phyloP scores from a whole-genome alignment of 2,329 filamentous ascomycete genomes.

The Orbilia blumenaviensis region DNA sequence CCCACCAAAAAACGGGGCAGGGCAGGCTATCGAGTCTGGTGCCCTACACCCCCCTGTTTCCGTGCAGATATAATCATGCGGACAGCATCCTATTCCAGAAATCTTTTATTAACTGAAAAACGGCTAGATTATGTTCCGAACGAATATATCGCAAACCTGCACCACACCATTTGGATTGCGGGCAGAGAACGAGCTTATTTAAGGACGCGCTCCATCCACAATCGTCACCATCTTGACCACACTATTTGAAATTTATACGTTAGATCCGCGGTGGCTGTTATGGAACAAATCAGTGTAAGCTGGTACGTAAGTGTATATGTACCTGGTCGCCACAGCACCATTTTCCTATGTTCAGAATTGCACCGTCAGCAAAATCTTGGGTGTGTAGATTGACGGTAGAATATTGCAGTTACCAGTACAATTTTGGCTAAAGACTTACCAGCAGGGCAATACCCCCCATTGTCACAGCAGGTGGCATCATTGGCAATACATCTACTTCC shows the following conservation, averaged over 20 bases:
- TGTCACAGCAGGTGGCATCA: slow-evolving; percentile 7
- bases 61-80: not conserved
- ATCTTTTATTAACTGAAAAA: not conserved
- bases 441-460: not conserved
- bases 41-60: not conserved
- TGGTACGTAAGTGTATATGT: not conserved
- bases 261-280: not conserved
- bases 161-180: slow-evolving; percentile 3
- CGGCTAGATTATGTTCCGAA: not conserved
- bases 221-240: not conserved
- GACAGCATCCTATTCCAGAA: not conserved
- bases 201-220: not conserved
- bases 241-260: not conserved
- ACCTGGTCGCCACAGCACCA: slow-evolving; percentile 8
- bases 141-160: not conserved
- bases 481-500: not conserved
- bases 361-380: too few species aligned
- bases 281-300: not conserved
- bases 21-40: not conserved
- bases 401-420: too few species aligned
- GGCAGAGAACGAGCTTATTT: not conserved
- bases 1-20: not conserved
- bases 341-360: not conserved
- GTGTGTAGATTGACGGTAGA: too few species aligned
- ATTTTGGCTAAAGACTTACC: not conserved